Conservation (phyloP, 441 rosid species). For the Iberis amara region DNA sequence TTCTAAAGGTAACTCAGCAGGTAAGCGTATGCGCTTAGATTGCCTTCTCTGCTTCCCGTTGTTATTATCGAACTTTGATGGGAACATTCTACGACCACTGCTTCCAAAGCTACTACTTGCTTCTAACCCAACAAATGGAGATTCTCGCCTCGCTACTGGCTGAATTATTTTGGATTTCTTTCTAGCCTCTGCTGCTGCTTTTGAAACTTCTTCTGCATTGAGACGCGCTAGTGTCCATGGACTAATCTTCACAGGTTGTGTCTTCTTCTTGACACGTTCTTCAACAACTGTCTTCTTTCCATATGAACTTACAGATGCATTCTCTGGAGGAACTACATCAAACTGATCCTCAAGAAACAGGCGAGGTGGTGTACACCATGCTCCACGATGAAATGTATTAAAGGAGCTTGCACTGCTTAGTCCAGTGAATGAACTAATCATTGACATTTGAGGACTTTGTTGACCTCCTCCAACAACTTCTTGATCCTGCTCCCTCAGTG, state of each 20-base stretch:
- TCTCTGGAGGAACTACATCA: constrained; percentile 97
- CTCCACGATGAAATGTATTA: constrained; percentile 82
- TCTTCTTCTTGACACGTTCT: constrained; percentile 70
- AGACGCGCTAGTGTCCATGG: constrained; percentile 94
- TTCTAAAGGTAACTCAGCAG: constrained; percentile 66
- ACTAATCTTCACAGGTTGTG: constrained; percentile 72
- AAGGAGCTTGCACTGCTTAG: constrained; percentile 96
- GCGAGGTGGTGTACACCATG: constrained; percentile 99
- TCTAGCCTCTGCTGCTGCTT: constrained; percentile 95
- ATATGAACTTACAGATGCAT: constrained; percentile 77
- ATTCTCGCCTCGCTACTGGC: constrained; percentile 61
- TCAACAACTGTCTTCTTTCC: constrained; percentile 65
- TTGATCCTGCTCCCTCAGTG: constrained; percentile 88
- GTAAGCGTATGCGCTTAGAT: constrained; percentile 66
- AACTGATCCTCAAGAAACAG: constrained; percentile 95
- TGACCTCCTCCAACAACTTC: constrained; percentile 81
- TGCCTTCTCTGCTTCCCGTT: constrained; percentile 49
- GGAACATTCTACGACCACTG: constrained; percentile 59
- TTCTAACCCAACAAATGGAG: constrained; percentile 49
- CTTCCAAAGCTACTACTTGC: constrained; percentile 77
- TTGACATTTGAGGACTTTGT: constrained; percentile 94
- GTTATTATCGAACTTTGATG: constrained; percentile 59
- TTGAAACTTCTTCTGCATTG: constrained; percentile 91
- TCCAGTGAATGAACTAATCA: constrained; percentile 91
- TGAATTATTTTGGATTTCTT: constrained; percentile 79